A percentile compares a stretch with the other conserved stretches of the same genome.
Evolutionary conservation across 179 eudicot genomes (phyloP).

Genomic region (Actinidia polygama): DNA sequence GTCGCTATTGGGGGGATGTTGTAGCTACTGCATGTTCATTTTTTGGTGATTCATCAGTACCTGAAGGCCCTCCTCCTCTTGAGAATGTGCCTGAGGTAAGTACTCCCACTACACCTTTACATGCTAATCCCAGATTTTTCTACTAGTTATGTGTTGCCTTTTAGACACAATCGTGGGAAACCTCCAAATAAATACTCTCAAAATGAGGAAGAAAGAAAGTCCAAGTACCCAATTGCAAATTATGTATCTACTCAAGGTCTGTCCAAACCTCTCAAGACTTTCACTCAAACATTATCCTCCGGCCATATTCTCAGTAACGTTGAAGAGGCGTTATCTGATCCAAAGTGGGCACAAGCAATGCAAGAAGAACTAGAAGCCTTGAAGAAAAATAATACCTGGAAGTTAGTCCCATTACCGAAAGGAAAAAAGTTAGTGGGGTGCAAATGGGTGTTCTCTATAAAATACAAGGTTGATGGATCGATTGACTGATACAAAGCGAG

Average conservation of each 20-base stretch:
- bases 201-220: not conserved
- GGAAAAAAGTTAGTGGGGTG: not conserved
- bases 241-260: conserved; percentile 9
- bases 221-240: conserved; percentile 20
- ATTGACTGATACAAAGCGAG: too few species aligned
- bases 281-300: not conserved
- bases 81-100: too few species aligned
- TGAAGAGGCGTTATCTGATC: not conserved
- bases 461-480: too few species aligned
- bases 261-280: not conserved
- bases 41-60: not conserved
- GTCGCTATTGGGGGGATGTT: too few species aligned
- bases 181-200: conserved; percentile 1
- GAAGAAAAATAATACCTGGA: conserved; percentile 4
- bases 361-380: not conserved
- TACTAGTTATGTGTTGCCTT: too few species aligned
- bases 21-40: too few species aligned
- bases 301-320: not conserved
- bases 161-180: conserved; percentile 1
- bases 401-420: not conserved
- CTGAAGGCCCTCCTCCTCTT: not conserved
- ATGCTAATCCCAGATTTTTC: too few species aligned
- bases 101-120: too few species aligned
- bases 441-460: not conserved
- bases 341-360: not conserved